phyloP scores from a whole-genome alignment of 306 rosid species.

The Cercis canadensis region DNA sequence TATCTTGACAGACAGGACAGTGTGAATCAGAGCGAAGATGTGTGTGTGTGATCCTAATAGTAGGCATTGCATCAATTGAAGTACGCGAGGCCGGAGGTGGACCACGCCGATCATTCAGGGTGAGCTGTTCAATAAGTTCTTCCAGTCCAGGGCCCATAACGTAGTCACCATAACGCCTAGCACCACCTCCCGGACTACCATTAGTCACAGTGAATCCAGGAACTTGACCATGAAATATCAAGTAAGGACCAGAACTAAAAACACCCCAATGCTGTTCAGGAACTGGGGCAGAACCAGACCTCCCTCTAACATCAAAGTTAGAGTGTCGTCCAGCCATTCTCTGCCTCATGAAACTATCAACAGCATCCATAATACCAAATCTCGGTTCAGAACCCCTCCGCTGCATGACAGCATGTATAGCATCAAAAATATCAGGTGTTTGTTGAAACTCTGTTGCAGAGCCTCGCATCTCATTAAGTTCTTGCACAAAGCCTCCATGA shows the following conservation, averaged over 20 bases:
- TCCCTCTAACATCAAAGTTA: constrained; percentile 57
- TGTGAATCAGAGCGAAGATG: constrained; percentile 72
- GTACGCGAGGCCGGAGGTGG: constrained; percentile 71
- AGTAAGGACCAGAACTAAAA: constrained; percentile 54
- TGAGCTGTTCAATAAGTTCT: constrained; percentile 65
- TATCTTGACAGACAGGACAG: constrained; percentile 80
- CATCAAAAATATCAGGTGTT: constrained; percentile 58
- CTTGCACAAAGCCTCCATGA: constrained; percentile 67
- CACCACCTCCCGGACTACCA: constrained; percentile 55
- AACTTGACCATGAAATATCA: constrained; percentile 60
- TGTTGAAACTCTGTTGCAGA: constrained; percentile 43
- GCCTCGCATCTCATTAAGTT: constrained; percentile 53
- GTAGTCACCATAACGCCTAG: constrained; percentile 49
- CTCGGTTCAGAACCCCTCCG: constrained; percentile 58
- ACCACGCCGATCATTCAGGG: constrained; percentile 63
- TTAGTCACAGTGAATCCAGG: constrained; percentile 49
- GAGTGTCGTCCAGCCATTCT: constrained; percentile 67
- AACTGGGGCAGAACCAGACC: constrained; percentile 46
- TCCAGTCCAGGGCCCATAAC: constrained; percentile 66
- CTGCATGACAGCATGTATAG: constrained; percentile 52
- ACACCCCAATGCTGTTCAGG: constrained; percentile 59
- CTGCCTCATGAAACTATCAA: constrained; percentile 56
- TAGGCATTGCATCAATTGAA: constrained; percentile 80
- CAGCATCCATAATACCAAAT: constrained; percentile 45
- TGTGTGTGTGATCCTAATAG: constrained; percentile 54